Conservation (phyloP, 2,329 filamentous ascomycete genomes). For the Mycosphaerelloides madeirae region DNA sequence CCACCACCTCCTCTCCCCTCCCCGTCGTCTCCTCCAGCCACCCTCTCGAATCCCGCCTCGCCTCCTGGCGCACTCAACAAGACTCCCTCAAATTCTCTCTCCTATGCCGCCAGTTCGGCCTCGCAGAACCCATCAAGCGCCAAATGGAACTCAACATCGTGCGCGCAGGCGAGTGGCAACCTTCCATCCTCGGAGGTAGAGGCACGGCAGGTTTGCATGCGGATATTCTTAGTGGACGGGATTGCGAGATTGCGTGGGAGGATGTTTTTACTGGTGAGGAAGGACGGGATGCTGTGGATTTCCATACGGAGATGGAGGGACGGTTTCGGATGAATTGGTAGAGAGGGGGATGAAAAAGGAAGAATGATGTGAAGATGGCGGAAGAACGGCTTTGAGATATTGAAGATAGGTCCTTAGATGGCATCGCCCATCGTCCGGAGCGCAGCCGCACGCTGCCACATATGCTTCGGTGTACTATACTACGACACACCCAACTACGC, state of each 20-base stretch:
- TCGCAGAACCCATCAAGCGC: slow-evolving; percentile 85
- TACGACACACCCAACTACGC: not conserved
- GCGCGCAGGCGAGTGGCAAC: slow-evolving; percentile 72
- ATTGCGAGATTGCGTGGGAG: slow-evolving; percentile 81
- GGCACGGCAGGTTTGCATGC: slow-evolving; percentile 63
- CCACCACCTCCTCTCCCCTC: slow-evolving; percentile 36
- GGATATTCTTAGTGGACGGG: slow-evolving; percentile 79
- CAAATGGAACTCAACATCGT: slow-evolving; percentile 95
- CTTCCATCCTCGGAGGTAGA: slow-evolving; percentile 59
- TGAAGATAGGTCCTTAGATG: not conserved
- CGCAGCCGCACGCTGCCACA: not conserved
- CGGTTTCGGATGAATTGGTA: slow-evolving; percentile 72
- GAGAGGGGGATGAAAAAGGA: not conserved
- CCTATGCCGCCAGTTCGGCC: slow-evolving; percentile 80
- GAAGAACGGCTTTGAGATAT: too few relatives aligned
- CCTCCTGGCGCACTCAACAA: slow-evolving; percentile 86
- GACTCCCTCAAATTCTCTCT: slow-evolving; percentile 82
- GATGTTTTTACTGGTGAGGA: slow-evolving; percentile 83
- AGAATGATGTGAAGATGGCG: too few relatives aligned
- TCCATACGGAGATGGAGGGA: slow-evolving; percentile 92
- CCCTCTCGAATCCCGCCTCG: slow-evolving; percentile 85
- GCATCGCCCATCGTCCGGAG: not conserved
- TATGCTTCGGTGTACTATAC: slow-evolving; percentile 6
- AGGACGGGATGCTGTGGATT: slow-evolving; percentile 59
- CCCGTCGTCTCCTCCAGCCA: slow-evolving; percentile 61